These are phyloP conservation scores for Kregervanrija delftensis DNA, from an alignment of 805 yeast species.

Conservation along the genomic window DNA sequence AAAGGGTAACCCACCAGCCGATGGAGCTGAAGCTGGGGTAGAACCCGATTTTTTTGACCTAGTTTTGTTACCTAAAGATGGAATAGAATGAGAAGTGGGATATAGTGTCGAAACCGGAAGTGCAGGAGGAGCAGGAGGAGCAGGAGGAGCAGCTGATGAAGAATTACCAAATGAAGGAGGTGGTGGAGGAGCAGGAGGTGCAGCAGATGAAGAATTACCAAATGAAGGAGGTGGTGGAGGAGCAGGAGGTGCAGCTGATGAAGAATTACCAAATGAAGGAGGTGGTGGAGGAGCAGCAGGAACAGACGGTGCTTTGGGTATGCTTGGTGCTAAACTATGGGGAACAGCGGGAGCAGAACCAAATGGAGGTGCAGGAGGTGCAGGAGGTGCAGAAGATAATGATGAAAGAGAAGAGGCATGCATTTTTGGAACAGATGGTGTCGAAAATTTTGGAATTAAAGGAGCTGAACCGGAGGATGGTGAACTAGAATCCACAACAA, in stretches of 20 bases:
- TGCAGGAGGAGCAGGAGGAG: constrained; percentile 17
- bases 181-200: constrained; percentile 10
- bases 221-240: neutral
- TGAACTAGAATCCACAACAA: constrained; percentile 35
- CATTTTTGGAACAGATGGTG: neutral
- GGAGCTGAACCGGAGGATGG: neutral
- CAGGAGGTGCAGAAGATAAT: constrained; percentile 6
- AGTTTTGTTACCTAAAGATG: constrained; percentile 12
- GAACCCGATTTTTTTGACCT: constrained; percentile 1
- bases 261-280: constrained; percentile 18
- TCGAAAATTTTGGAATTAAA: constrained; percentile 9
- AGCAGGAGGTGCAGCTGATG: constrained; percentile 8
- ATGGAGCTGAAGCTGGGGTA: constrained; percentile 21
- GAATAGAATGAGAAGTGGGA: constrained; percentile 1
- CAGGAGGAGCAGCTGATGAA: constrained; percentile 9
- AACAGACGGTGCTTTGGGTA: constrained; percentile 13
- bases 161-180: constrained; percentile 20
- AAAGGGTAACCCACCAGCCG: constrained; percentile 45
- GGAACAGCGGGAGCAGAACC: constrained; percentile 20
- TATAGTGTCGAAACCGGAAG: constrained; percentile 12
- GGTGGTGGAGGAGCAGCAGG: constrained; percentile 20
- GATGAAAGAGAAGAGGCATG: neutral
- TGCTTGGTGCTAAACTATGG: constrained; percentile 1
- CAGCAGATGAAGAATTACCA: neutral
- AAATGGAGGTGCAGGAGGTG: constrained; percentile 17